Base-by-base conservation (phyloP, 805 yeast genomes). In the Pichia membranifaciens region DNA sequence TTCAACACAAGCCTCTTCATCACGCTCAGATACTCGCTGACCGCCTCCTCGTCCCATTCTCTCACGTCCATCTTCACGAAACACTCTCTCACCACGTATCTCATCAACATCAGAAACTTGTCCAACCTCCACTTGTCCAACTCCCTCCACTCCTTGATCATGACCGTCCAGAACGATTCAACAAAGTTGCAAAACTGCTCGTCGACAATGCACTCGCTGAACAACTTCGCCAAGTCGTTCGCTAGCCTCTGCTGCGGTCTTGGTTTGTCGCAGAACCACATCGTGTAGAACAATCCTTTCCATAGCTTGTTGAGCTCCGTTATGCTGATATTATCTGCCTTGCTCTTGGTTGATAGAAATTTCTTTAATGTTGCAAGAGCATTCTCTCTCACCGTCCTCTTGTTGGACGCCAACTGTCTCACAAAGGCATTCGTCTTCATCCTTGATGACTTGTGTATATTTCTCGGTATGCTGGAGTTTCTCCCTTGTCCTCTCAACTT, bases 231-330 rank as follows among this genome's bases (percentile, higher is more conserved):
- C 52, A 93, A 69, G 38, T 78, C 80, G 41, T 74, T 76, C 2
- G 96, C 95, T 34, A 93, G 70, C 50, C 82, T 70, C 65, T 89
- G 96, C 66, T 93, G 99, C 21, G 96, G 93, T 57, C 84, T 74
- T 23, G 96, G 96, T 60, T 90, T 79, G 65, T 93, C 99, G 61
- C 95, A 78, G 69, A 84, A 88, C 98, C 99, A 93, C 96, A 93
- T 87, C 10, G 96, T 79, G 61, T 74, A 93, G 66, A 84, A 93
- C 36, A 93, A 73, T n/a, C 98, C 99, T 67, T 87, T 89, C 97
- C 99, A 93, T 50, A 93, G 70, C 62, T 91, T 90, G 55, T 85
- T 85, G 53, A 80, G 71, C 45, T 88, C 93, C 35, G 76, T 59
- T 41, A 61, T 67, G 5, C 72, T 58, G 35, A 81, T 64, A 34